Percentiles rank a stretch among this genome's conserved stretches.
phyloP scores from a whole-genome alignment of 176 grass and related monocot genomes.

The Phragmites australis region DNA sequence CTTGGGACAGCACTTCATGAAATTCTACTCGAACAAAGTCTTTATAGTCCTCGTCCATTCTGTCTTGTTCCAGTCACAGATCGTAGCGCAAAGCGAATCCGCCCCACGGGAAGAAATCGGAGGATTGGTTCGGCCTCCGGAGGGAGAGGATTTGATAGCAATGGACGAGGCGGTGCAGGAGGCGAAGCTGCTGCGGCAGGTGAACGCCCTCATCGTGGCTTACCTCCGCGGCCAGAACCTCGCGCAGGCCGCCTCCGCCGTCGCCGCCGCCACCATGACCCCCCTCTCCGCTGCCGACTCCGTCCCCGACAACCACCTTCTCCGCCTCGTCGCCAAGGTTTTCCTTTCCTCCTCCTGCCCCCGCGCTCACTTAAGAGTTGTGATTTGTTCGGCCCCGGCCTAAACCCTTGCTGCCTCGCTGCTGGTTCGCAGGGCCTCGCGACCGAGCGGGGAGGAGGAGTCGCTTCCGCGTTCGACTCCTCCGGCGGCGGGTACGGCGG shows the following conservation, averaged over 20 bases:
- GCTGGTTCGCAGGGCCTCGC: slow-evolving; percentile 73
- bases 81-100: neutral
- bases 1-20: neutral
- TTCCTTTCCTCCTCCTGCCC: neutral
- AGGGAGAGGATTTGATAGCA: neutral
- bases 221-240: slow-evolving; percentile 85
- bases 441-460: slow-evolving; percentile 64
- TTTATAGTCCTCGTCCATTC: neutral
- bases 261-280: slow-evolving; percentile 83
- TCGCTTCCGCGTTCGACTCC: slow-evolving; percentile 45
- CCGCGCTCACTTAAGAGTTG: no score
- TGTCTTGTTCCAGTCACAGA: neutral
- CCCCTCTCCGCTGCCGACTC: slow-evolving; percentile 55
- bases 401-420: slow-evolving; percentile 19
- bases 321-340: slow-evolving; percentile 91
- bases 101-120: neutral
- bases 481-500: slow-evolving; percentile 30
- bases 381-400: slow-evolving; percentile 4
- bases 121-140: slow-evolving; percentile 4
- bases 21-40: neutral
- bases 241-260: slow-evolving; percentile 68
- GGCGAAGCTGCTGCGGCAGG: slow-evolving; percentile 78
- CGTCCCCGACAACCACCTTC: slow-evolving; percentile 48
- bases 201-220: slow-evolving; percentile 79
- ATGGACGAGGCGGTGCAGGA: slow-evolving; percentile 87